Base-by-base conservation (phyloP, 176 grass and related monocot species). In the Oryza longistaminata region DNA sequence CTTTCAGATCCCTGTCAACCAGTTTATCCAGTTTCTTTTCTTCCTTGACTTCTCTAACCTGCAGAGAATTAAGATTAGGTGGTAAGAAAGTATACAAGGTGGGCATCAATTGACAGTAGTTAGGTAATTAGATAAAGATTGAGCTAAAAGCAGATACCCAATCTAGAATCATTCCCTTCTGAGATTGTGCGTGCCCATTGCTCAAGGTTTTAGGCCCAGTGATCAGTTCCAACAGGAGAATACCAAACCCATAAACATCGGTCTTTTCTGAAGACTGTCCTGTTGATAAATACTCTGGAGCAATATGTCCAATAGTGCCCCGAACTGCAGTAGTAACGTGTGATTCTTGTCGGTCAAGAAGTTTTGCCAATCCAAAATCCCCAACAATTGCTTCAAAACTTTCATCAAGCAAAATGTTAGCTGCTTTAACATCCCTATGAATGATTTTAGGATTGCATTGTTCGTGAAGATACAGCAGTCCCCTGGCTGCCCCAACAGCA, bases 401-500 rank as follows among this genome's bases (percentile, higher is more conserved):
- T 87, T 88, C 89, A 79, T 98, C 96, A 66, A 98, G 91, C 68
- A 98, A 86, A 82, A 98, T 98, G 75, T 98, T 98, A 44, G 96
- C 96, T 21, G 96, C 91, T 87, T 98, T 94, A 42, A 98, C 96
- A 83, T 98, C 96, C 83, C 96, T 91, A 49, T 94, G 96, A 83
- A 98, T 92, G 48, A 98, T 98, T 83, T 98, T 98, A 85, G 96
- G 96, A 76, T 95, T 94, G 77, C 96, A 98, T 78, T 98, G 96
- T 84, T 98, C 93, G 21, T 98, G 96, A 81, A 95, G 88, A 73
- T 98, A 98, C 80, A 98, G 71, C 65, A 98, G 85, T 53, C 96
- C 96, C 68, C 96, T 84, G 19, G 96, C 93, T 74, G 96, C 93
- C 44, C 93, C 96, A 64, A 98, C 78, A 68, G 96, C 93, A 80